Evolutionary conservation across 257 asterid species (phyloP).

Genomic region (Solanum dulcamara): DNA sequence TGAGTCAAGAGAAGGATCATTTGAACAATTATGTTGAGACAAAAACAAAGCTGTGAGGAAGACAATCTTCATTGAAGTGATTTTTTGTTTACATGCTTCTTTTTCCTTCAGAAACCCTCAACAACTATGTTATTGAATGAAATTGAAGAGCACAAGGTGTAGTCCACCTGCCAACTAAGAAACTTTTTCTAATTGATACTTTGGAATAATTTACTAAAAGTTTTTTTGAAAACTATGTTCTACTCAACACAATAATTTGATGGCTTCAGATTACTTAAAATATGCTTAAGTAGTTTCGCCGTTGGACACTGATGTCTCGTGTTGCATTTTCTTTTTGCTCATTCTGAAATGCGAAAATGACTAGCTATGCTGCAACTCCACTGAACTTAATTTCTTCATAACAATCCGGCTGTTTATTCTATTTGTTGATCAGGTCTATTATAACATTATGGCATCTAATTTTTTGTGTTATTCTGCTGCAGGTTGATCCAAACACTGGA

Average conservation of each 20-base stretch:
- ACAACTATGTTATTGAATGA: neutral
- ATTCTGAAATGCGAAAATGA: neutral
- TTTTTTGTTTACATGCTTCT: neutral
- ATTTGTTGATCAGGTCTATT: neutral
- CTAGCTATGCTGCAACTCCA: neutral
- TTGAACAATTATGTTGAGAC: neutral
- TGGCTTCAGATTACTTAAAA: neutral
- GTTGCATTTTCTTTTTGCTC: neutral
- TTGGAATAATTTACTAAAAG: neutral
- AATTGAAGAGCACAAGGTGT: neutral
- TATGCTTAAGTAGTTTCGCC: neutral
- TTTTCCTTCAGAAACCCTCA: neutral
- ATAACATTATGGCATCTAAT: neutral
- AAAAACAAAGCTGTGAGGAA: neutral
- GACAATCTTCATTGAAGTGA: neutral
- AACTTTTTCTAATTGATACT: neutral
- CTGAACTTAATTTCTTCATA: neutral
- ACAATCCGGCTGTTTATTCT: neutral
- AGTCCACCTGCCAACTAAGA: neutral
- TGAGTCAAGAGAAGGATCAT: neutral
- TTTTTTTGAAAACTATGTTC: neutral
- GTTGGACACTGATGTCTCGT: neutral
- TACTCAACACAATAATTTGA: neutral
- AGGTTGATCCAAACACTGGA: slow-evolving; percentile 98
- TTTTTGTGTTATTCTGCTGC: slow-evolving; percentile 14